These are phyloP conservation scores for Ustulina deusta DNA, from an alignment of 2,329 filamentous ascomycete species.

Conservation along the genomic window DNA sequence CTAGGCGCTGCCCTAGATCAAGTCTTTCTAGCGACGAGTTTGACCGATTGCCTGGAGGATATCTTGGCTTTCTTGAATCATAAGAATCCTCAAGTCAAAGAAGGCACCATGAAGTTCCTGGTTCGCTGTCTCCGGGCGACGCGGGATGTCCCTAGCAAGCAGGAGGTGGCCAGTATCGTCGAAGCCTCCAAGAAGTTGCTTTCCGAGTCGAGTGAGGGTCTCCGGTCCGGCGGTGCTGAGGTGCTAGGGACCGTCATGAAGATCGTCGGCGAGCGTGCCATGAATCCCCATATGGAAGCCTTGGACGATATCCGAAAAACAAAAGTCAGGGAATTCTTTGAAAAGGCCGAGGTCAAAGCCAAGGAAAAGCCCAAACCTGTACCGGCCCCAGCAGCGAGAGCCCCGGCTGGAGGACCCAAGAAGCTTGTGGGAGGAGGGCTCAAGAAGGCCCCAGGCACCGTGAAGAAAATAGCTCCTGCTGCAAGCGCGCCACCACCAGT, in stretches of 20 bases:
- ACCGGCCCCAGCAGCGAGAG: conserved; percentile 68
- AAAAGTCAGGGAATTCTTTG: conserved; percentile 92
- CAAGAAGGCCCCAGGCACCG: conserved; percentile 64
- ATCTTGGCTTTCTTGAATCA: conserved; percentile 85
- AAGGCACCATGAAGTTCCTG: conserved; percentile 94
- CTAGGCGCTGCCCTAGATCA: conserved; percentile 85
- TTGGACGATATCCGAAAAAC: conserved; percentile 95
- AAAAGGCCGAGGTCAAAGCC: conserved; percentile 84
- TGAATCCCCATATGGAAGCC: conserved; percentile 91
- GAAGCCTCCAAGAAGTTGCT: conserved; percentile 90
- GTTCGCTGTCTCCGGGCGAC: conserved; percentile 87
- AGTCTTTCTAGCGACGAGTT: conserved; percentile 72
- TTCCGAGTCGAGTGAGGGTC: conserved; percentile 85
- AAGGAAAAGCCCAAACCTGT: conserved; percentile 92
- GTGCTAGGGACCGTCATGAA: conserved; percentile 97
- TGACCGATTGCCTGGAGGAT: conserved; percentile 92
- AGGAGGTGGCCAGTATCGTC: conserved; percentile 86
- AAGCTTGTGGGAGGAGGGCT: conserved; percentile 53
- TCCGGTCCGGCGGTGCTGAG: conserved; percentile 91
- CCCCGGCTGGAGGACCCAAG: conserved; percentile 57
- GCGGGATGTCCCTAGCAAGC: conserved; percentile 82
- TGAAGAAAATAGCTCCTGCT: conserved; percentile 62
- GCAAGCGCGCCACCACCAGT: conserved; percentile 56
- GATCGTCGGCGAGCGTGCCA: conserved; percentile 95
- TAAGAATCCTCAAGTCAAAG: conserved; percentile 98